These are phyloP conservation scores for Stevia rebaudiana DNA, from an alignment of 140 eudicot species.

Conservation along the genomic window DNA sequence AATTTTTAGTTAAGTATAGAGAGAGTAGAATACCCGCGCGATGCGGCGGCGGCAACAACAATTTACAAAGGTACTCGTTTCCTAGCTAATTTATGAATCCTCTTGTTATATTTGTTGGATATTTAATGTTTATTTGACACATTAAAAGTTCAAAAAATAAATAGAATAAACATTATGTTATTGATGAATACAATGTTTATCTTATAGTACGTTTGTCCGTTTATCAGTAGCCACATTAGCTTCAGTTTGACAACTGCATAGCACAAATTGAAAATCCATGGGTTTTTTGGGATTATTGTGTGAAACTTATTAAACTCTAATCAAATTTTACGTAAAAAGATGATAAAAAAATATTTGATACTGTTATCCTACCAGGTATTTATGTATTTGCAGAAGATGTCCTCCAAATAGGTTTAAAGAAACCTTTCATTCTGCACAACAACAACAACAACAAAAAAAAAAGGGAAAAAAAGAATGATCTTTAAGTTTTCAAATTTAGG, in stretches of 20 bases:
- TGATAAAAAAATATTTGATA: background rate
- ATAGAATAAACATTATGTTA: conserved; percentile 30
- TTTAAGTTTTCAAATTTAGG: background rate
- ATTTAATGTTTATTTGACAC: no score
- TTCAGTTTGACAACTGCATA: conserved; percentile 28
- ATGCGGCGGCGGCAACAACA: no score
- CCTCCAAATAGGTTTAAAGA: conserved; percentile 50
- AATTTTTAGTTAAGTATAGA: no score
- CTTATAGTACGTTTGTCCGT: no score
- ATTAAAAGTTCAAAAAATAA: conserved; percentile 38
- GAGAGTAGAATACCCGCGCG: no score
- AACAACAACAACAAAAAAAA: no score
- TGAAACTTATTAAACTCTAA: background rate
- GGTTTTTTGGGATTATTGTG: background rate
- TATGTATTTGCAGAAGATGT: conserved; percentile 37
- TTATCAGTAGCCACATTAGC: conserved; percentile 17
- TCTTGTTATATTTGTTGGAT: no score
- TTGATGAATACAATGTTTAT: no score
- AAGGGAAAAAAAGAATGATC: conserved; percentile 10
- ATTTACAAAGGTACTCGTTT: no score
- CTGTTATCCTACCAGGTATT: conserved; percentile 37
- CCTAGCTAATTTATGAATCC: no score
- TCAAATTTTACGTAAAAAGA: background rate
- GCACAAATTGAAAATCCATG: background rate
- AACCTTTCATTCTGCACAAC: conserved; percentile 46